Percentiles rank a stretch among this genome's conserved stretches.
These are phyloP conservation scores for Skeletonema grethae DNA, from an alignment of 108 stramenopile genomes.

Conservation along the genomic window DNA sequence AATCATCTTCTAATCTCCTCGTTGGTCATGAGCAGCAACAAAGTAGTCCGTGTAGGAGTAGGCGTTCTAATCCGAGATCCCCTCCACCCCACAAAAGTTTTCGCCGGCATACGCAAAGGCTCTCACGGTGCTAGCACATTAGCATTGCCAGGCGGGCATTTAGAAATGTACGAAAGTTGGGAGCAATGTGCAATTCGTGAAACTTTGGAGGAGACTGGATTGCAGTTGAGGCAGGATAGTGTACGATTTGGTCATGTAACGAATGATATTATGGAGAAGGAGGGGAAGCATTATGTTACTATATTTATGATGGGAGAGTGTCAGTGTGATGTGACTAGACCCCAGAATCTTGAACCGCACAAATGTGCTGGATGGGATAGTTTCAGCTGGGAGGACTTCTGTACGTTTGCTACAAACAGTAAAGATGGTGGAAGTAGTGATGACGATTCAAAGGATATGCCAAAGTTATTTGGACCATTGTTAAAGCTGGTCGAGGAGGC, in stretches of 20 bases:
- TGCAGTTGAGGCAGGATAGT: constrained; percentile 40
- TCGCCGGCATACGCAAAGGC: constrained; percentile 81
- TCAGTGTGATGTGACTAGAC: constrained; percentile 28
- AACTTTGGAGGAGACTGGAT: constrained; percentile 80
- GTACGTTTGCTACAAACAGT: constrained; percentile 11
- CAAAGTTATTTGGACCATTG: constrained; percentile 76
- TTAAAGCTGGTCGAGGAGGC: constrained; percentile 60
- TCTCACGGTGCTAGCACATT: constrained; percentile 73
- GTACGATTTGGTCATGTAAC: constrained; percentile 73
- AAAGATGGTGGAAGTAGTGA: not conserved
- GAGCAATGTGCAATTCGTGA: constrained; percentile 85
- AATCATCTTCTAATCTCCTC: too few relatives aligned
- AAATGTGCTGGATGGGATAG: constrained; percentile 91
- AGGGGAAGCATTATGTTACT: constrained; percentile 85
- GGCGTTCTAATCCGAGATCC: constrained; percentile 78
- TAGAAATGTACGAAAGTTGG: constrained; percentile 90
- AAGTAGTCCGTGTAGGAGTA: constrained; percentile 75
- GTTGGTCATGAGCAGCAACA: constrained; percentile 18
- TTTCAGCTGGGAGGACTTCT: constrained; percentile 73
- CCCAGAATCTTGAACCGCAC: constrained; percentile 78
- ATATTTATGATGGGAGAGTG: constrained; percentile 82
- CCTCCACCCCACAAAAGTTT: constrained; percentile 42
- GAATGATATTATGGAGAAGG: constrained; percentile 79
- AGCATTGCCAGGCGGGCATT: constrained; percentile 84
- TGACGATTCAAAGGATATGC: constrained; percentile 6